Conservation (phyloP, 495 filamentous ascomycete genomes). For the Hypoxylon trugodes region DNA sequence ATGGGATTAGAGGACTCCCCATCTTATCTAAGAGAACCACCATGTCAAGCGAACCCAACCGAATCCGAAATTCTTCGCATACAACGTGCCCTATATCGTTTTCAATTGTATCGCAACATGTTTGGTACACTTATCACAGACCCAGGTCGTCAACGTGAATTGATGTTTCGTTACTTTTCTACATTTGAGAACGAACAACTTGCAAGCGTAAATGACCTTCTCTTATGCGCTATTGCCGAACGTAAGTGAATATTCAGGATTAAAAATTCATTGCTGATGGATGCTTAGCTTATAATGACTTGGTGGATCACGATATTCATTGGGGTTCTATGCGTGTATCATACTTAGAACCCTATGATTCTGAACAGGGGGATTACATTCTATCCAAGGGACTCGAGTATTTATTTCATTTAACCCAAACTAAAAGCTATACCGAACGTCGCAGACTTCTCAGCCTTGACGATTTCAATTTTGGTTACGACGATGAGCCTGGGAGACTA, state of each 20-base stretch:
- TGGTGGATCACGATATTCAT: too few relatives aligned
- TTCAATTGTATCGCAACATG: slow-evolving; percentile 40
- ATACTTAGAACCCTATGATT: too few relatives aligned
- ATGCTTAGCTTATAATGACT: slow-evolving; percentile 5
- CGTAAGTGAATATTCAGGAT: neutral
- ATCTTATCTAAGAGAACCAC: neutral
- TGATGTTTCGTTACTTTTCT: slow-evolving; percentile 5
- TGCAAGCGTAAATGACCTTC: slow-evolving; percentile 8
- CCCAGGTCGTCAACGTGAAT: neutral
- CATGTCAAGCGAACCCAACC: neutral
- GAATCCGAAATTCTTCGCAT: slow-evolving; percentile 6
- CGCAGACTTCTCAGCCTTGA: too few relatives aligned
- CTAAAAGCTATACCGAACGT: too few relatives aligned
- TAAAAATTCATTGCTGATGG: neutral
- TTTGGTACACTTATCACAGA: neutral
- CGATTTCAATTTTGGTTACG: too few relatives aligned
- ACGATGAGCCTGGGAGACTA: too few relatives aligned
- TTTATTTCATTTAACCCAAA: too few relatives aligned
- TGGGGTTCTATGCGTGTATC: too few relatives aligned
- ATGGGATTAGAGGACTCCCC: neutral
- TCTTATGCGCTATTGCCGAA: slow-evolving; percentile 3
- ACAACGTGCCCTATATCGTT: slow-evolving; percentile 41
- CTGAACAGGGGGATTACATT: too few relatives aligned
- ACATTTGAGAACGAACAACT: slow-evolving; percentile 2
- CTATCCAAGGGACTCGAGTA: too few relatives aligned